Conservation (phyloP, 2,329 filamentous ascomycete genomes). For the Pseudopyrenochaeta lycopersici region DNA sequence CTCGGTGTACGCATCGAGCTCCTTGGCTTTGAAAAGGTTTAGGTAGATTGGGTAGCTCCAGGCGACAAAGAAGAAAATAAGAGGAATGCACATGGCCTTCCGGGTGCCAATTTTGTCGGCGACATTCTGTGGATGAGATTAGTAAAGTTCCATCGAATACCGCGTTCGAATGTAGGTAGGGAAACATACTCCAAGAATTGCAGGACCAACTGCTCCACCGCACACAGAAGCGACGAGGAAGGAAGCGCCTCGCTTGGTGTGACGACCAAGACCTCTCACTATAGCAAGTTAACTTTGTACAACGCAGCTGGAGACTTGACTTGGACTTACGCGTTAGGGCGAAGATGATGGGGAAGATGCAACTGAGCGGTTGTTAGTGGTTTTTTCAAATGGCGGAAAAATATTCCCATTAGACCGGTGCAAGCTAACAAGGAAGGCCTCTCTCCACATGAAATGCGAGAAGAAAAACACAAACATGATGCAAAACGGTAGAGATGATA, state of each 20-base stretch:
- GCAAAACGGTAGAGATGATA: too few species aligned
- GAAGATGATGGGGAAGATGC: constrained; percentile 52
- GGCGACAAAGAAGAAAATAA: constrained; percentile 46
- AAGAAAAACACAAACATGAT: too few species aligned
- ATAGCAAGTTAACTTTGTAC: background rate
- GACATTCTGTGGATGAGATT: constrained; percentile 25
- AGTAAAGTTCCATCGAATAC: too few species aligned
- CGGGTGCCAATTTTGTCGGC: constrained; percentile 43
- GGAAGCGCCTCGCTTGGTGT: constrained; percentile 52
- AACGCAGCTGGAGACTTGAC: background rate
- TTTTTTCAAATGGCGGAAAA: background rate
- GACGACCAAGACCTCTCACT: constrained; percentile 45
- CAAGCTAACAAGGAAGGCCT: too few species aligned
- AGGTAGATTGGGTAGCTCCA: constrained; percentile 50
- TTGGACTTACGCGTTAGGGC: constrained; percentile 34
- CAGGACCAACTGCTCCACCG: constrained; percentile 48
- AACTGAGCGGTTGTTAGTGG: constrained; percentile 6
- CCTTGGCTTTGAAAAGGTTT: constrained; percentile 43
- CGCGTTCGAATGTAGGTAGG: too few species aligned
- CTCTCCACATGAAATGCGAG: too few species aligned
- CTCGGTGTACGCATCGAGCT: constrained; percentile 48
- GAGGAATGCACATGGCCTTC: constrained; percentile 48
- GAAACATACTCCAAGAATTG: constrained; percentile 34
- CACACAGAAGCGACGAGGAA: constrained; percentile 49
- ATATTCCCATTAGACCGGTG: too few species aligned